Percentiles rank a stretch among this genome's conserved stretches.
Evolutionary conservation across 495 filamentous ascomycete genomes (phyloP).

Genomic region (Corynascus novoguineensis): DNA sequence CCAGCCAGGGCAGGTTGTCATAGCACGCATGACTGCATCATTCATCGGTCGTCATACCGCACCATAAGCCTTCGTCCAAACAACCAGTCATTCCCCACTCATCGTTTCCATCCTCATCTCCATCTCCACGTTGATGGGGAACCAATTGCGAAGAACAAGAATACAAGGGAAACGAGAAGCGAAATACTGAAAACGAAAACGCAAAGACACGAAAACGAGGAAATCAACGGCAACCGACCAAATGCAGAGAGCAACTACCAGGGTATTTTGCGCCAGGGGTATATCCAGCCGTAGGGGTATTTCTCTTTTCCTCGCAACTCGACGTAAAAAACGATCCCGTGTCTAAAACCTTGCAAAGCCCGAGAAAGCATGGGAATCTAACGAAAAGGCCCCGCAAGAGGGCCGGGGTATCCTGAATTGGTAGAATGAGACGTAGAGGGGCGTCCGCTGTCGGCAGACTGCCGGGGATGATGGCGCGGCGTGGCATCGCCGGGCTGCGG

Average conservation of each 20-base stretch:
- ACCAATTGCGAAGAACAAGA: not conserved
- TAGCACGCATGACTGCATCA: not conserved
- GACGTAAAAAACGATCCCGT: constrained; percentile 17
- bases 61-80: too few relatives aligned
- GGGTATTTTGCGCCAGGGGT: constrained; percentile 51
- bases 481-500: constrained; percentile 71
- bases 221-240: constrained; percentile 44
- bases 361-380: constrained; percentile 47
- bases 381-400: constrained; percentile 73
- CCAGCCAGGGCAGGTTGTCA: too few relatives aligned
- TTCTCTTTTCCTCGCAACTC: constrained; percentile 35
- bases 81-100: too few relatives aligned
- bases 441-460: constrained; percentile 83
- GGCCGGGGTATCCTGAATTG: constrained; percentile 86
- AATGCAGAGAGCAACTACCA: constrained; percentile 52
- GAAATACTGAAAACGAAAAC: not conserved
- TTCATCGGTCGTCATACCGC: too few relatives aligned
- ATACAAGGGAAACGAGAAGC: not conserved
- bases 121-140: not conserved
- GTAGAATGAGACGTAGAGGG: constrained; percentile 91
- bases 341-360: constrained; percentile 38
- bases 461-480: constrained; percentile 71
- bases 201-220: not conserved
- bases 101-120: not conserved
- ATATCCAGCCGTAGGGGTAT: constrained; percentile 53